Conservation (phyloP, 2,329 filamentous ascomycete genomes). For the Ramichloridium luteum region DNA sequence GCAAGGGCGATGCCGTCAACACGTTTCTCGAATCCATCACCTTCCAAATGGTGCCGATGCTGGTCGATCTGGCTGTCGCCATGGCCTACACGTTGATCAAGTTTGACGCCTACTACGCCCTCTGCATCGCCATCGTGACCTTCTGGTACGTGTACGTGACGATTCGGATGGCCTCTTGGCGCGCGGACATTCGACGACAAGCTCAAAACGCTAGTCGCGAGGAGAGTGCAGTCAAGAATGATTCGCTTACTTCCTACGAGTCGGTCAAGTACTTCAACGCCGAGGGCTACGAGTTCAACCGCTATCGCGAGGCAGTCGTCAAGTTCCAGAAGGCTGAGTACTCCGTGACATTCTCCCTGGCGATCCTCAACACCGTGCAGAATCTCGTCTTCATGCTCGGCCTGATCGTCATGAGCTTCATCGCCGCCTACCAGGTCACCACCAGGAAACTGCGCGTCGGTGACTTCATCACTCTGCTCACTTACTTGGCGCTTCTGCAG, state of each 20-base stretch:
- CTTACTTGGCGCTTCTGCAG: conserved; percentile 63
- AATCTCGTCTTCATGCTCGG: conserved; percentile 52
- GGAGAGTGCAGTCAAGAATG: conserved; percentile 96
- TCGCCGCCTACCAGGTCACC: conserved; percentile 58
- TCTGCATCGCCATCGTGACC: conserved; percentile 79
- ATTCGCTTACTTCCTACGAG: conserved; percentile 98
- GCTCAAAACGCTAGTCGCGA: conserved; percentile 94
- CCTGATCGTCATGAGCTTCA: conserved; percentile 55
- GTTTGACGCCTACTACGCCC: conserved; percentile 82
- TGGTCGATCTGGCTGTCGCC: conserved; percentile 76
- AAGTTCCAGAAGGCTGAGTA: conserved; percentile 48
- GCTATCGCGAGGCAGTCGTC: conserved; percentile 44
- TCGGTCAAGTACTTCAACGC: conserved; percentile 56
- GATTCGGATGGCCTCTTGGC: conserved; percentile 86
- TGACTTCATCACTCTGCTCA: conserved; percentile 58
- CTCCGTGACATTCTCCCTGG: conserved; percentile 43
- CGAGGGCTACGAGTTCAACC: conserved; percentile 45
- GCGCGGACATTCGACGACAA: conserved; percentile 77
- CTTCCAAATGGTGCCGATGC: conserved; percentile 90
- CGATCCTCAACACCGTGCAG: conserved; percentile 49
- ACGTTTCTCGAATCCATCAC: conserved; percentile 93
- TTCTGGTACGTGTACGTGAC: conserved; percentile 96
- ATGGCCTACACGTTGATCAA: conserved; percentile 65
- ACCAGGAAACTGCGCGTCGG: conserved; percentile 49
- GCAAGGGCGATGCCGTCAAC: conserved; percentile 93